Conservation (phyloP, 225 moss, liverwort and hornwort species). For the Rhytidiadelphus loreus region DNA sequence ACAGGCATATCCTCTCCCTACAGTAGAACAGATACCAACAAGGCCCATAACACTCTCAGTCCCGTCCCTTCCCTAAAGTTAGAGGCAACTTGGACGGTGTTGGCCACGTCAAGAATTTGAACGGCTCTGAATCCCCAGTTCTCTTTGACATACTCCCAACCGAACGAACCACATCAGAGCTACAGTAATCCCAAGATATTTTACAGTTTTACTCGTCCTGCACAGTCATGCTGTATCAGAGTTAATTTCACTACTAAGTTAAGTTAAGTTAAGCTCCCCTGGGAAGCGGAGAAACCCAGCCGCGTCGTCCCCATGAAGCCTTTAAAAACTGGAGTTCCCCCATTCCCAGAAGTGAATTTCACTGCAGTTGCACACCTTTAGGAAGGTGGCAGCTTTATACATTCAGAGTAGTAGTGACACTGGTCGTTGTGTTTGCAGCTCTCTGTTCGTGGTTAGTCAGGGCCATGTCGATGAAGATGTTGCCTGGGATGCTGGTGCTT, state of each 20-base stretch:
- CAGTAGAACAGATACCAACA: neutral
- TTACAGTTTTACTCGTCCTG: neutral
- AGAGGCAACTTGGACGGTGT: neutral
- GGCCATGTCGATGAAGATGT: neutral
- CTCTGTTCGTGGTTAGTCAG: neutral
- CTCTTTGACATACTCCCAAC: neutral
- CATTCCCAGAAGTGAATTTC: neutral
- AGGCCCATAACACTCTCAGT: neutral
- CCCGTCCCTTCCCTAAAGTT: neutral
- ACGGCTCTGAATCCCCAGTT: neutral
- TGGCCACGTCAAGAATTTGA: neutral
- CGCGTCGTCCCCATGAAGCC: neutral
- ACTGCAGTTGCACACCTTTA: neutral
- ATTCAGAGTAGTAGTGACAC: neutral
- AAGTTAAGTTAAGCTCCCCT: too few species aligned
- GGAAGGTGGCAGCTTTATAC: neutral
- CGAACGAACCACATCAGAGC: neutral
- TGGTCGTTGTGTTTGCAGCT: neutral
- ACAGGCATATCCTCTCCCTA: neutral
- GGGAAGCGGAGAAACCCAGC: conserved; percentile 16
- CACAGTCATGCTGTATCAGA: neutral
- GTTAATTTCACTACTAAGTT: neutral
- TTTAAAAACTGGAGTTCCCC: neutral
- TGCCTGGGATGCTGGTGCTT: neutral
- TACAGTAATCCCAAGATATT: neutral